Evolutionary conservation across 768 basidiomycete genomes (phyloP), one percentile per base, ranked within the genome.

Genomic region (Postia placenta): DNA sequence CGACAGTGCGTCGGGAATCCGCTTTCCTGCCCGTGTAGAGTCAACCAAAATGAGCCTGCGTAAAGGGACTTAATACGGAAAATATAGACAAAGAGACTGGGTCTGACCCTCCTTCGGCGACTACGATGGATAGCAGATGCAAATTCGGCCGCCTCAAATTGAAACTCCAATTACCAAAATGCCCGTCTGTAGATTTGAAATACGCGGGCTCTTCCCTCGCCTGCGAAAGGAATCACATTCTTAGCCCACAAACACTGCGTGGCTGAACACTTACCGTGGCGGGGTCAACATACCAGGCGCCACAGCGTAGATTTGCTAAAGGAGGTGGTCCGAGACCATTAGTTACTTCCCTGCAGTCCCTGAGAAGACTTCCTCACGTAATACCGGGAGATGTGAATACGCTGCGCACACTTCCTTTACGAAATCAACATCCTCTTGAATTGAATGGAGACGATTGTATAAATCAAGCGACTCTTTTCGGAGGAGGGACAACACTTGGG

Each of bases 111-210:
- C 72, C 65, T 15, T 74, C 64, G 24, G 76, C 53, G 9, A 66
- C 63, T 19, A 86, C 73, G 22, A 83, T 54, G 1, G 80, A 69
- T 5, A 96, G 66, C 0, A 97, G 66, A 47, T 88, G 86, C 17
- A 96, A 70, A 60, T 97, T 97, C 0, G 92, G 80, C 17, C 95
- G 73, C 23, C 89, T 74, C 6, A 94, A 68, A 58, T 83, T 91
- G 68, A 94, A 92, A 58, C 75, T 72, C 91, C 92, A 95, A 60
- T 87, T 85, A 39, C 79, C 76, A 51, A 76, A 83, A 59, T 94
- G 92, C 0, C 92, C 92, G 57, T 94, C 91, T 0, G 89, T 93
- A 0, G 91, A 92, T 60, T 95, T 95, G 76, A 89, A 97, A 70
- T 92, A 97, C 14, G 82, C 90, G 24, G 75, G 72, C 4, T 67